phyloP scores from a whole-genome alignment of 352 stramenopile genomes.

The Globisporangium sylvaticum region DNA sequence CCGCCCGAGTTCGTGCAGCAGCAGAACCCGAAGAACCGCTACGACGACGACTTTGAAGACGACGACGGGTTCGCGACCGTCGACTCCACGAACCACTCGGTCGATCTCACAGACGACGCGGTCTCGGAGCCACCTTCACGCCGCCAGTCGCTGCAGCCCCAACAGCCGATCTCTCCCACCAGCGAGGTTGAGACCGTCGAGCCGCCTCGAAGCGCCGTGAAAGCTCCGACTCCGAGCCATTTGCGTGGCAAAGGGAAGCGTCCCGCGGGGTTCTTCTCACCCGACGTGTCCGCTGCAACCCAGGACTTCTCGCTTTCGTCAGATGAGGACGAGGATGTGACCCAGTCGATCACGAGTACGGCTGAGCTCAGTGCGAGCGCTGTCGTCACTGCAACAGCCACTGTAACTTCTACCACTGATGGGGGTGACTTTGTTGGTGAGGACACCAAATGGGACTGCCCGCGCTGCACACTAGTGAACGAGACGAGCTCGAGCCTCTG shows the following conservation, averaged over 20 bases:
- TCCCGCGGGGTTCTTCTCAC: slow-evolving; percentile 36
- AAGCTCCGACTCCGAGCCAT: slow-evolving; percentile 9
- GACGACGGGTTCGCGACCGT: slow-evolving; percentile 21
- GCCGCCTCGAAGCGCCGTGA: slow-evolving; percentile 22
- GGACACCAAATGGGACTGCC: slow-evolving; percentile 65
- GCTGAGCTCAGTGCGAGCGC: slow-evolving; percentile 6
- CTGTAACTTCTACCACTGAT: background rate
- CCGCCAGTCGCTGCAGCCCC: background rate
- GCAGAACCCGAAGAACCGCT: slow-evolving; percentile 54
- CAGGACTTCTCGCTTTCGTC: slow-evolving; percentile 34
- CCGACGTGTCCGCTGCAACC: slow-evolving; percentile 30
- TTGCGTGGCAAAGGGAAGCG: slow-evolving; percentile 28
- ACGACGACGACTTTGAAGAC: slow-evolving; percentile 31
- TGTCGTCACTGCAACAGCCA: background rate
- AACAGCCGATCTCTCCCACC: background rate
- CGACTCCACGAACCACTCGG: slow-evolving; percentile 16
- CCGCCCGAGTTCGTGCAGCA: slow-evolving; percentile 45
- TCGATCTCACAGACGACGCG: slow-evolving; percentile 11
- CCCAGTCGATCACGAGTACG: background rate
- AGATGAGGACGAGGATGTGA: slow-evolving; percentile 20
- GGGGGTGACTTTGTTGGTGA: background rate
- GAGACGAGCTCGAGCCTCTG: slow-evolving; percentile 44
- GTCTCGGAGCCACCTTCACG: slow-evolving; percentile 2
- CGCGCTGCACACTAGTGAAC: slow-evolving; percentile 79
- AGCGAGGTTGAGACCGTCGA: slow-evolving; percentile 11